Base-by-base conservation (phyloP, 257 asterid genomes). In the Eustoma russellianum region DNA sequence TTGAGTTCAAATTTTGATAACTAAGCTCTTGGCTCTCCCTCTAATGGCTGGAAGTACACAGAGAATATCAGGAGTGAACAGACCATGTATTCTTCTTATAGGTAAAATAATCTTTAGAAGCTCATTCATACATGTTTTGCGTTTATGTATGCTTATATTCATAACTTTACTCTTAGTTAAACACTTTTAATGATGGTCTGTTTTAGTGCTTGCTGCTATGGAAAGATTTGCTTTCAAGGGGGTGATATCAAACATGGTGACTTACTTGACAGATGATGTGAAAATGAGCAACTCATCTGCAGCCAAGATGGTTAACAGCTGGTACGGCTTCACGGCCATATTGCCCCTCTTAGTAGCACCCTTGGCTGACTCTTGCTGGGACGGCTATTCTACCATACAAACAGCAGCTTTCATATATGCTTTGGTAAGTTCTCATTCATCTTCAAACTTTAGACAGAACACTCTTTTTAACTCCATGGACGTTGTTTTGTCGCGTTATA, bases 171-270 rank as follows among this genome's bases (percentile, higher is more conserved):
- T 46, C 3, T 5, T 7, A 45, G 46, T 13, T 53, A 30, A 7
- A 28, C 46, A 10, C 12, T 7, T 34, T 53, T 24, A 40, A 12
- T 12, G 28, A 38, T 5, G 5, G 14, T 17, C 0, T 14, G 46
- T 33, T 13, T 15, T 79, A 88, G 97, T 77, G 55, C 65, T 92
- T 53, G 71, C 91, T 35, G 97, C 95, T 9, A 77, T 88, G 74
- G 98, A 92, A 83, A 80, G 98, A 67, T 81, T 92, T 63, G 94
- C 97, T 17, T 85, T 77, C 71, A 92, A 88, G 74, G 97, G 98
- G 62, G 96, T 92, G 83, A 90, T 93, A 1, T 80, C 98, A 7
- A 92, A 88, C 71, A 56, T 92, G 71, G 98, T 92, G 41, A 84
- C 93, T 0, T 92, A 88, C 66, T 74, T 92, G 0, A 88, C 95